phyloP scores from a whole-genome alignment of 106 monocot species.

The Hemerocallis citrina region DNA sequence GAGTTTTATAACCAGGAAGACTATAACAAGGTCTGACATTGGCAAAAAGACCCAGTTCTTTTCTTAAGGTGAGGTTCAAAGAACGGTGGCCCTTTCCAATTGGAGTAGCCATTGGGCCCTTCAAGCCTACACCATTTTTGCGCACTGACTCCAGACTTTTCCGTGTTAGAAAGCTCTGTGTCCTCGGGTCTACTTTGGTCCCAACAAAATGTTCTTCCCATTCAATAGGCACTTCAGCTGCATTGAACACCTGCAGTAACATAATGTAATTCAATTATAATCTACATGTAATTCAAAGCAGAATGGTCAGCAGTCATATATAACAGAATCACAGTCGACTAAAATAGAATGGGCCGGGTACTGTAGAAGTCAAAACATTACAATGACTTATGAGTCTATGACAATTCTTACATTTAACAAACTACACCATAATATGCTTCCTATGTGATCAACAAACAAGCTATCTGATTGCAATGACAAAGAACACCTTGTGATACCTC shows the following conservation, averaged over 20 bases:
- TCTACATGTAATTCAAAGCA: neutral
- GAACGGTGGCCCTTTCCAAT: constrained; percentile 95
- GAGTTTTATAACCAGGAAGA: constrained; percentile 79
- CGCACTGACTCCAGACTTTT: constrained; percentile 84
- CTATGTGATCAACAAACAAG: too few relatives aligned
- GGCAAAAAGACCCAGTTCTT: constrained; percentile 83
- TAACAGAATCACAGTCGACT: neutral
- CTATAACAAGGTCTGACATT: constrained; percentile 89
- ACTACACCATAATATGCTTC: too few relatives aligned
- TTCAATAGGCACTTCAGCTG: constrained; percentile 70
- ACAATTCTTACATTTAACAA: too few relatives aligned
- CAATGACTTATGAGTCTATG: too few relatives aligned
- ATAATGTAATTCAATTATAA: neutral
- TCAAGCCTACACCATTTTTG: constrained; percentile 66
- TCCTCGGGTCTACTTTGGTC: constrained; percentile 68
- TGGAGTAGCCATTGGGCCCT: constrained; percentile 94
- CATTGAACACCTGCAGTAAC: constrained; percentile 57
- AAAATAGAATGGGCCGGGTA: neutral
- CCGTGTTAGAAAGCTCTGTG: constrained; percentile 80
- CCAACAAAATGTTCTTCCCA: constrained; percentile 90
- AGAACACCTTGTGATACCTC: too few relatives aligned
- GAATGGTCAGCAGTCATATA: neutral
- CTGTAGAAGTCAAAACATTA: neutral
- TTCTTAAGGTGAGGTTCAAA: constrained; percentile 79
- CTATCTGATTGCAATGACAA: too few relatives aligned